A percentile compares a stretch with the other conserved stretches of the same genome.
Evolutionary conservation across 164 flowering plant genomes (phyloP).

Genomic region (Dillenia suffruticosa): DNA sequence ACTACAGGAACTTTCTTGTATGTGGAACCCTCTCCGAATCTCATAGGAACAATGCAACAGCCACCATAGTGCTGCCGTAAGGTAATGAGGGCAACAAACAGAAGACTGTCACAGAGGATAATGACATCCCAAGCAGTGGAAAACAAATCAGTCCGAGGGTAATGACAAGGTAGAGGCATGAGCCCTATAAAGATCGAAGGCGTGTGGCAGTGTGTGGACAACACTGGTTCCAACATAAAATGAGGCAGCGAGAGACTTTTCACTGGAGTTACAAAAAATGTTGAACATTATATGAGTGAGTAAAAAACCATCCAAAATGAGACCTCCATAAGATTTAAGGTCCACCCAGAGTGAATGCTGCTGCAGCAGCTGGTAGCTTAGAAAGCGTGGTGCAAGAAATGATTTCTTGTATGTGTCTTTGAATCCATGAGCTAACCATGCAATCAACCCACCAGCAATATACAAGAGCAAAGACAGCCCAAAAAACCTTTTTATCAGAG

Average conservation of each 20-base stretch:
- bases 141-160: conserved; percentile 38
- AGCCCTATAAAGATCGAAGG: conserved; percentile 56
- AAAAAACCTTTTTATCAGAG: conserved; percentile 40
- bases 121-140: conserved; percentile 63
- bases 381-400: background rate
- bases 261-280: conserved; percentile 34
- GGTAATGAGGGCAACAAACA: conserved; percentile 42
- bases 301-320: conserved; percentile 60
- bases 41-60: conserved; percentile 37
- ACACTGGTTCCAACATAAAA: conserved; percentile 57
- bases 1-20: conserved; percentile 37
- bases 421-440: conserved; percentile 25
- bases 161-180: conserved; percentile 13
- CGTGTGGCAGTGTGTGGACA: conserved; percentile 56
- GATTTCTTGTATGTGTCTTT: conserved; percentile 7
- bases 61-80: conserved; percentile 68
- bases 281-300: conserved; percentile 64
- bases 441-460: conserved; percentile 34
- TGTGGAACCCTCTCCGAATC: conserved; percentile 19
- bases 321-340: conserved; percentile 53
- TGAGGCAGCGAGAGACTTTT: conserved; percentile 33
- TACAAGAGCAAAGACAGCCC: conserved; percentile 35
- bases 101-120: conserved; percentile 35
- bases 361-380: background rate
- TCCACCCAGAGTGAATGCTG: conserved; percentile 31